Base-by-base conservation (phyloP, 2,329 filamentous ascomycete genomes). In the Fusarium lyarnte region DNA sequence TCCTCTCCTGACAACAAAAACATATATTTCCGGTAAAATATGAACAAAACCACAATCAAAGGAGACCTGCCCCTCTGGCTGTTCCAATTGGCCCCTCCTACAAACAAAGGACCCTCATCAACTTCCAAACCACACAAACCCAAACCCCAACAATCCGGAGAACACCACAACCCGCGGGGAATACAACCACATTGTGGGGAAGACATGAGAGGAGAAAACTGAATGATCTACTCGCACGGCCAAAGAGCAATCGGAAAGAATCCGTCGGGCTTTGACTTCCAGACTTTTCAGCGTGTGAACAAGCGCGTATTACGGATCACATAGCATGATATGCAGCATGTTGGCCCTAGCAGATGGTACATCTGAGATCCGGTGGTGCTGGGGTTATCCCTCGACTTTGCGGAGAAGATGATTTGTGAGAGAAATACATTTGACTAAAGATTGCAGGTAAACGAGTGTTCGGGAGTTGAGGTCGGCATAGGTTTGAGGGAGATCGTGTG, bases 391-490 rank as follows among this genome's bases (percentile, higher is more conserved):
- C 45, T 57, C 38, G n/a, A 14, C 41, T 58, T 33, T 64, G 45
- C 58, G 49, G 66, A 69, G 64, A 69, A 51, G 51, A 49, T 29
- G 13, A 27, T 6, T 23, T 53, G 9, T 36, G 36, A 45, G 53
- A 33, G 5, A 13, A 21, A 27, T 6, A 4, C 7, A 25, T 43
- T 23, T 53, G 38, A 47, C 51, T 43, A 38, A 54, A 23, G 12
- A 29, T 4, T 39, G 29, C 23, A 49, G 27, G 25, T 25, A 25
- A 25, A 25, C 25, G 25, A 25, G 25, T 10, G 2, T 25, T 47
- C 64, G 64, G 64, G 64, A 69, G 41, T 53, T 64, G 42, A 35
- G 13, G 7, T 38, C 64, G 58, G 66, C n/a, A 69, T 39, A 58
- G 49, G 10, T 12, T 13, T 8, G 13, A 31, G 21, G n/a, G 27